phyloP scores from a whole-genome alignment of 176 grass and related monocot genomes.

The Microstegium vimineum region DNA sequence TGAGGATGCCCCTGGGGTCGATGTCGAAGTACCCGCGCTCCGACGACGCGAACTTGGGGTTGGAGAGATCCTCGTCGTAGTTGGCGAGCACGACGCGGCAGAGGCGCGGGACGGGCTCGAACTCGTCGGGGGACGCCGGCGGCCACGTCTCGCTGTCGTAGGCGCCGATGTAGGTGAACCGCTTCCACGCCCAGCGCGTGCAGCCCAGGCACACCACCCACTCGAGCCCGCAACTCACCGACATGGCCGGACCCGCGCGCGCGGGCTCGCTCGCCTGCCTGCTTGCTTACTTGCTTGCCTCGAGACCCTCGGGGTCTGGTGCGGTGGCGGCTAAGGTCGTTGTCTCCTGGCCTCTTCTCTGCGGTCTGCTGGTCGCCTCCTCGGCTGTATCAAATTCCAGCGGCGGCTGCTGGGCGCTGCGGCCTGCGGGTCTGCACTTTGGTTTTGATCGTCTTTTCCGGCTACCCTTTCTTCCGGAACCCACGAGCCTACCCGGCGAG shows the following conservation, averaged over 20 bases:
- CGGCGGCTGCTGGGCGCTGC: neutral
- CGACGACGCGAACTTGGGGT: slow-evolving; percentile 52
- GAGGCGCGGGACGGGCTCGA: slow-evolving; percentile 79
- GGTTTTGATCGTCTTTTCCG: neutral
- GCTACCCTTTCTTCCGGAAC: neutral
- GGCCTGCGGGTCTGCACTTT: neutral
- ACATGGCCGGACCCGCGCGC: slow-evolving; percentile 36
- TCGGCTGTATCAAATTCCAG: neutral
- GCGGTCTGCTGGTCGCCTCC: neutral
- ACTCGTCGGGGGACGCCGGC: slow-evolving; percentile 44
- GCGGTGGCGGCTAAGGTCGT: neutral
- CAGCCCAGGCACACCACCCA: slow-evolving; percentile 86
- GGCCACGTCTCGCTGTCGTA: slow-evolving; percentile 99
- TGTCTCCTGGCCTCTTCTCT: neutral
- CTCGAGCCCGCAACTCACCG: slow-evolving; percentile 88
- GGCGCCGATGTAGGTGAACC: slow-evolving; percentile 83
- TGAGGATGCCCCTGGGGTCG: slow-evolving; percentile 33
- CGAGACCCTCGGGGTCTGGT: neutral
- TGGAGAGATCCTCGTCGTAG: slow-evolving; percentile 58
- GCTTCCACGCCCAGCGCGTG: slow-evolving; percentile 90
- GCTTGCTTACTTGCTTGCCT: no score
- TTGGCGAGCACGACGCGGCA: slow-evolving; percentile 75
- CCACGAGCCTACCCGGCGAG: neutral
- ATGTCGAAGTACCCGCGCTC: slow-evolving; percentile 42
- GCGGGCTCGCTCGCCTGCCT: neutral